A percentile compares a stretch with the other conserved stretches of the same genome.
These are phyloP conservation scores for Lenzites betulinus DNA, from an alignment of 768 basidiomycete species.

Conservation along the genomic window DNA sequence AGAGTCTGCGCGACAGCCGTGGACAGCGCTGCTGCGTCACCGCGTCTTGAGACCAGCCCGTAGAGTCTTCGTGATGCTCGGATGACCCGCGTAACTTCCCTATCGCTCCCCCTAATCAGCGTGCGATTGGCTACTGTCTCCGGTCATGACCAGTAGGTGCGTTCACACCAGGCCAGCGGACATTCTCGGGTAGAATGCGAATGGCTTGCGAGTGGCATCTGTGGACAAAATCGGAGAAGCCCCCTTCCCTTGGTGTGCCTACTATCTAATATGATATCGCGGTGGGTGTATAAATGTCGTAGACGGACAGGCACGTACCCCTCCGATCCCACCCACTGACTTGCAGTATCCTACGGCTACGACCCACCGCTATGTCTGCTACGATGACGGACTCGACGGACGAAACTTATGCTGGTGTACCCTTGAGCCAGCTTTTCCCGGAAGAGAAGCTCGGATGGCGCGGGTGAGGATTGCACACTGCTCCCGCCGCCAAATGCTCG, in stretches of 20 bases:
- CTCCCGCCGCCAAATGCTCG: background rate
- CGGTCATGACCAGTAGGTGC: background rate
- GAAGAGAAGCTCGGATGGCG: slow-evolving; percentile 23
- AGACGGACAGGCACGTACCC: background rate
- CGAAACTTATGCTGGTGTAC: slow-evolving; percentile 11
- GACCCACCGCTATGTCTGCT: background rate
- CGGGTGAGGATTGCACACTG: slow-evolving; percentile 10
- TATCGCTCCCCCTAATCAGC: background rate
- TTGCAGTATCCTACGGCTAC: no score
- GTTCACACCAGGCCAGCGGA: background rate
- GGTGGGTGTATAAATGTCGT: background rate
- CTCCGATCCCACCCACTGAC: no score
- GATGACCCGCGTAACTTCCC: background rate
- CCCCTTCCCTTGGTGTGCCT: background rate
- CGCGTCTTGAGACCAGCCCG: no score
- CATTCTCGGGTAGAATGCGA: slow-evolving; percentile 12
- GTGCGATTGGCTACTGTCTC: background rate
- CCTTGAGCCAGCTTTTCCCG: slow-evolving; percentile 23
- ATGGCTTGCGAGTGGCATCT: slow-evolving; percentile 7
- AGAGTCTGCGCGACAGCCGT: background rate
- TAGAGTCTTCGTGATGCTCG: background rate
- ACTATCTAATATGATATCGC: no score
- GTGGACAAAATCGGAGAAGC: background rate
- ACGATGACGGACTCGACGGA: background rate
- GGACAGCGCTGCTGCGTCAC: no score